Conservation (phyloP, 1,139 yeast species). For the Pneumocystis jirovecii region DNA sequence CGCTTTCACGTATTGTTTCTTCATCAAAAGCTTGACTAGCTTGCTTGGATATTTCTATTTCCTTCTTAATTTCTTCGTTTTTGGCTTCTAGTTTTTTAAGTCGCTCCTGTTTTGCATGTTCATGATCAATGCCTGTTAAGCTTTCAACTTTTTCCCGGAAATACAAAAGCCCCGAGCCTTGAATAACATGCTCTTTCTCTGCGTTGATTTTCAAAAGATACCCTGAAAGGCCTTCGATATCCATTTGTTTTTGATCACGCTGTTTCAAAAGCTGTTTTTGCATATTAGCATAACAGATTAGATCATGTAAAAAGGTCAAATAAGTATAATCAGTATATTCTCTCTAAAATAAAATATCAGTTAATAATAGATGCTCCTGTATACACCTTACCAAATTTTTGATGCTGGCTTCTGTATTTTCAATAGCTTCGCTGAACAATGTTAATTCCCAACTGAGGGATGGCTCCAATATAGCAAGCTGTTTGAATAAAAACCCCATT, state of each 20-base stretch:
- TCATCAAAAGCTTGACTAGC: conserved; percentile 58
- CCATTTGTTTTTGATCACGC: conserved; percentile 83
- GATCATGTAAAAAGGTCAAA: conserved; percentile 66
- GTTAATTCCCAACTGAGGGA: conserved; percentile 36
- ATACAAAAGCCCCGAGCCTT: conserved; percentile 35
- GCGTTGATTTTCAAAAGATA: conserved; percentile 54
- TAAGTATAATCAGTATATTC: conserved; percentile 67
- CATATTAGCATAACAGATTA: conserved; percentile 70
- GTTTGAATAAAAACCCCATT: conserved; percentile 54
- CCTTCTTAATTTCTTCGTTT: conserved; percentile 42
- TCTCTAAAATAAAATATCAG: conserved; percentile 1
- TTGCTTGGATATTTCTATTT: conserved; percentile 50
- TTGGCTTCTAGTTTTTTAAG: conserved; percentile 39
- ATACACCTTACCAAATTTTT: conserved; percentile 29
- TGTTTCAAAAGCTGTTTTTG: conserved; percentile 62
- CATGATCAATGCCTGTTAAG: conserved; percentile 45
- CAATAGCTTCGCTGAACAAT: conserved; percentile 39
- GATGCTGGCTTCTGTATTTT: conserved; percentile 28
- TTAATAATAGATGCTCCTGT: neutral
- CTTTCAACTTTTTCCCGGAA: conserved; percentile 43
- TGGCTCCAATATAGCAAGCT: conserved; percentile 44
- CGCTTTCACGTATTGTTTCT: conserved; percentile 54
- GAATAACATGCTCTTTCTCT: conserved; percentile 44
- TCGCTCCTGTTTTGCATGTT: conserved; percentile 39
- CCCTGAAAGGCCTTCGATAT: conserved; percentile 71